Conservation (phyloP, 805 yeast species). For the Clavispora carvajalis region DNA sequence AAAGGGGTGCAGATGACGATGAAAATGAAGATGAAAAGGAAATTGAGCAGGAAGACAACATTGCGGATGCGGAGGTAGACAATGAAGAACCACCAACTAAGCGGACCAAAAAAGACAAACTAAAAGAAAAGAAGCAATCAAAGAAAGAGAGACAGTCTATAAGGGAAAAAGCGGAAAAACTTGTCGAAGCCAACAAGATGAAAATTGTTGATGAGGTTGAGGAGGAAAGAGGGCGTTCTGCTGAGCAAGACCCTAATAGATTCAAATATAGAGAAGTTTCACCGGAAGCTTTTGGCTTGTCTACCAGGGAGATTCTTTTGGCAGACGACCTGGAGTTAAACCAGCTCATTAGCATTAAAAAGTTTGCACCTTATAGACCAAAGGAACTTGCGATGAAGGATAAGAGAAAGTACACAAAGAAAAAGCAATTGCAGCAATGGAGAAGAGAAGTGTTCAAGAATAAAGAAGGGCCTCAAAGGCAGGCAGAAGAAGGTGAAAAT, state of each 20-base stretch:
- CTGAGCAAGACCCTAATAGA: conserved; percentile 40
- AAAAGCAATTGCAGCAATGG: conserved; percentile 84
- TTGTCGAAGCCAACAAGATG: conserved; percentile 70
- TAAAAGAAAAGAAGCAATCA: conserved; percentile 49
- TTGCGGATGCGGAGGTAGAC: conserved; percentile 6
- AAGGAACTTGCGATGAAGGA: conserved; percentile 69
- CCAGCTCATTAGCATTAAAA: conserved; percentile 80
- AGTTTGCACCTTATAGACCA: conserved; percentile 88
- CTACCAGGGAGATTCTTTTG: conserved; percentile 77
- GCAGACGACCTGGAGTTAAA: conserved; percentile 88
- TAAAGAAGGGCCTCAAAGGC: conserved; percentile 44
- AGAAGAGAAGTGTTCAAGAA: conserved; percentile 71
- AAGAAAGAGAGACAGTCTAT: conserved; percentile 60
- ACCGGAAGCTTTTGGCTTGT: conserved; percentile 86
- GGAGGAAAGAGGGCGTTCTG: conserved; percentile 54
- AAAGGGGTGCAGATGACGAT: conserved; percentile 13
- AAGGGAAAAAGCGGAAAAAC: conserved; percentile 64
- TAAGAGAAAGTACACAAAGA: conserved; percentile 77
- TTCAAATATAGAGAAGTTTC: conserved; percentile 93
- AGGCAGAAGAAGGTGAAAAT: conserved; percentile 28
- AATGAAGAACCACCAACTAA: conserved; percentile 25
- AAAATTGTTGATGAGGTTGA: conserved; percentile 62
- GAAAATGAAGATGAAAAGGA: conserved; percentile 1
- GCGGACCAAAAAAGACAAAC: conserved; percentile 50
- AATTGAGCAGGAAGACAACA: conserved; percentile 5